Percentiles rank a stretch among this genome's conserved stretches.
Evolutionary conservation across 768 basidiomycete genomes (phyloP).

Genomic region (Tricholomella constricta): DNA sequence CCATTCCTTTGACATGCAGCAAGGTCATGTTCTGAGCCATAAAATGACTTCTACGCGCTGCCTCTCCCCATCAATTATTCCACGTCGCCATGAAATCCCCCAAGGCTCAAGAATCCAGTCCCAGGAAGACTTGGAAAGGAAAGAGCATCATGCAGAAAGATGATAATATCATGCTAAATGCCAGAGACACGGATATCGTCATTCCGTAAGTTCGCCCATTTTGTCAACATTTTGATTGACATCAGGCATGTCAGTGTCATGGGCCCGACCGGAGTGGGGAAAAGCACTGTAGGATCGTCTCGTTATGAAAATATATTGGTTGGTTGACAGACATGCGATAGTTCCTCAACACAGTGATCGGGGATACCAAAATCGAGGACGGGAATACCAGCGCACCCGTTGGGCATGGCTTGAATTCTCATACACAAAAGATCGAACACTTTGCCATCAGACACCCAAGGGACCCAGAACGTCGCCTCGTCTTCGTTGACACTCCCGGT

Average conservation of each 20-base stretch:
- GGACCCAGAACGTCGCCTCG: not conserved
- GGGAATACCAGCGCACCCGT: conserved; percentile 26
- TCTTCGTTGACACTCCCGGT: conserved; percentile 22
- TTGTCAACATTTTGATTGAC: not conserved
- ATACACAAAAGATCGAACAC: conserved; percentile 31
- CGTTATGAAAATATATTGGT: not conserved
- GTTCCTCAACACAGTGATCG: conserved; percentile 39
- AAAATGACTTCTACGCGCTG: not conserved
- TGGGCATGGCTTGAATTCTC: conserved; percentile 36
- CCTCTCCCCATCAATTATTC: not conserved
- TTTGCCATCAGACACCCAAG: conserved; percentile 14
- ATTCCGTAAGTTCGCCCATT: conserved; percentile 1
- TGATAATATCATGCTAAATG: conserved; percentile 7
- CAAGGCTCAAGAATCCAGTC: too few species aligned
- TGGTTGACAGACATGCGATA: conserved; percentile 9
- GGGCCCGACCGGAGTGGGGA: conserved; percentile 25
- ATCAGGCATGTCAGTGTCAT: conserved; percentile 15
- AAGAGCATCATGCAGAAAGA: not conserved
- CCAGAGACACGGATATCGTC: conserved; percentile 4
- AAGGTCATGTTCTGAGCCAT: not conserved
- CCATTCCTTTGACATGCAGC: too few species aligned
- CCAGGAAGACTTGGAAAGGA: conserved; percentile 7
- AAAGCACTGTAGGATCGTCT: conserved; percentile 19
- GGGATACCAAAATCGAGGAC: not conserved
- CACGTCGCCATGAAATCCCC: too few species aligned